phyloP scores from a whole-genome alignment of 345 rosid genomes.

The Eucalyptus sp. region DNA sequence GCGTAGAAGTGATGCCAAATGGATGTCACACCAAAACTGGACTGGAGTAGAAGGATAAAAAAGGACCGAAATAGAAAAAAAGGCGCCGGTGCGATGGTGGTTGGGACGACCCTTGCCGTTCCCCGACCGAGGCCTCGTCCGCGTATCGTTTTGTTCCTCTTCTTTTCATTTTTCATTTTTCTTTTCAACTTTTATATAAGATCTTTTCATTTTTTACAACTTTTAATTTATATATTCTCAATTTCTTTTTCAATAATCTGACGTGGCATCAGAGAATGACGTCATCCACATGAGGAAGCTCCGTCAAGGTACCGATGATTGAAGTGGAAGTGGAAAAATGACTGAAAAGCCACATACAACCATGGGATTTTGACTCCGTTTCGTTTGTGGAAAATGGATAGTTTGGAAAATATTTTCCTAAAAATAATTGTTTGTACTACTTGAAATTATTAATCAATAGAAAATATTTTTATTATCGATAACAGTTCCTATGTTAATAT shows the following conservation, averaged over 20 bases:
- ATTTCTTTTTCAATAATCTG: background rate
- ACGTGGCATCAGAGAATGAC: fast-evolving
- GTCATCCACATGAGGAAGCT: background rate
- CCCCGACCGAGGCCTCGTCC: background rate
- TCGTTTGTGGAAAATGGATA: fast-evolving
- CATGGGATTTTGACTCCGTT: fast-evolving
- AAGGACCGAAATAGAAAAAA: background rate
- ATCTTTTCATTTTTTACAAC: background rate
- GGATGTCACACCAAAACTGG: background rate
- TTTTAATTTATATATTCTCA: background rate
- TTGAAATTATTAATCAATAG: no score
- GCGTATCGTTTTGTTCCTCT: background rate
- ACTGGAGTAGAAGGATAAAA: background rate
- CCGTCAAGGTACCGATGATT: background rate
- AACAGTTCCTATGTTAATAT: no score
- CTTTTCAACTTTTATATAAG: background rate
- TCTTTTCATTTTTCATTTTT: background rate
- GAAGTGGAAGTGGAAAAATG: background rate
- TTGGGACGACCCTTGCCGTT: background rate
- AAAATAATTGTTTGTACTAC: fast-evolving
- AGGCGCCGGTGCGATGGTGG: background rate
- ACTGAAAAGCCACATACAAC: background rate
- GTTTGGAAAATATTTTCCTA: fast-evolving
- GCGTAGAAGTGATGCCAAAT: background rate
- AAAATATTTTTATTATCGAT: no score